phyloP scores from a whole-genome alignment of 2,329 filamentous ascomycete genomes.

The Saccharata proteae region DNA sequence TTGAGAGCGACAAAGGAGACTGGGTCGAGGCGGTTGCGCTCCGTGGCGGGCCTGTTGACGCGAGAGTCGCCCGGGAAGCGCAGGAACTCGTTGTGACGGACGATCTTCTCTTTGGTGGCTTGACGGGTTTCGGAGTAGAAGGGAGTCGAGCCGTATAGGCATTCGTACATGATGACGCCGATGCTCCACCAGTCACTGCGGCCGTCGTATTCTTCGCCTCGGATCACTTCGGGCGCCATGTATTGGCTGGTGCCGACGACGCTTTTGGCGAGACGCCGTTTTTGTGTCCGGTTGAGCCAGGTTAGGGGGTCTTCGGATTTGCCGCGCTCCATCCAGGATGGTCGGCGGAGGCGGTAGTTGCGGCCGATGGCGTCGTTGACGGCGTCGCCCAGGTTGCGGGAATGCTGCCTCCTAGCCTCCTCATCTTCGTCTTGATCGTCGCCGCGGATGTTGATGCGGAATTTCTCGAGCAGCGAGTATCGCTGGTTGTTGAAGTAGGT shows the following conservation, averaged over 20 bases:
- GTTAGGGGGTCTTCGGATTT: conserved; percentile 14
- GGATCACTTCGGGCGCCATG: conserved; percentile 91
- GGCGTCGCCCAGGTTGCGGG: conserved; percentile 18
- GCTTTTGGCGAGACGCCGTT: conserved; percentile 64
- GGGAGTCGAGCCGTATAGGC: conserved; percentile 81
- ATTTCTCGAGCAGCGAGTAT: conserved; percentile 62
- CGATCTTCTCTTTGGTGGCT: conserved; percentile 74
- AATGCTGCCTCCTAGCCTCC: conserved; percentile 20
- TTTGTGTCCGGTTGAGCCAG: conserved; percentile 36
- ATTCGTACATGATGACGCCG: conserved; percentile 88
- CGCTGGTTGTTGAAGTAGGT: conserved; percentile 76
- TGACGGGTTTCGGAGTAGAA: conserved; percentile 74
- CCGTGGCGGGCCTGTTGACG: conserved; percentile 40
- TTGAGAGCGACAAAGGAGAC: conserved; percentile 64
- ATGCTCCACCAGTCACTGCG: conserved; percentile 97
- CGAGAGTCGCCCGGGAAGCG: conserved; percentile 51
- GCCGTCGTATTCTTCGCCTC: conserved; percentile 73
- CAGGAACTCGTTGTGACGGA: conserved; percentile 61
- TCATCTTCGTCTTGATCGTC: conserved; percentile 59
- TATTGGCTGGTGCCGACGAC: conserved; percentile 95
- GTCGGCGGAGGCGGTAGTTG: no score
- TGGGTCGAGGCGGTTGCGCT: conserved; percentile 26
- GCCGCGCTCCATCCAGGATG: no score
- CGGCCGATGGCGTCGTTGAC: conserved; percentile 20
- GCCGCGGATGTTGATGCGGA: conserved; percentile 62